Base-by-base conservation (phyloP, 2,329 filamentous ascomycete genomes). In the Venturia effusa region DNA sequence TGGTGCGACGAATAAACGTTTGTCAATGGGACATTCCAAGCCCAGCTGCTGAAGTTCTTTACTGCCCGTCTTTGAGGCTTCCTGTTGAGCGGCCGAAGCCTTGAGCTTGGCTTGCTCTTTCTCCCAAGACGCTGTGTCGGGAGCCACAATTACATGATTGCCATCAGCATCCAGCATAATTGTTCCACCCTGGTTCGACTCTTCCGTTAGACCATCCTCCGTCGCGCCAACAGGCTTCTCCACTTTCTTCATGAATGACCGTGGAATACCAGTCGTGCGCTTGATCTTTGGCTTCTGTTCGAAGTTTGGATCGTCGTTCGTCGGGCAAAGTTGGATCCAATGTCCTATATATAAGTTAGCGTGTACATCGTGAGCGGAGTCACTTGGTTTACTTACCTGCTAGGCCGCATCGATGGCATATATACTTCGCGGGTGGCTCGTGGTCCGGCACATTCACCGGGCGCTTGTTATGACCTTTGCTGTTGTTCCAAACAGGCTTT, bases 161-260 rank as follows among this genome's bases (percentile, higher is more conserved):
- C 94, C 94, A 74, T 96, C 92, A 67, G 92, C 90, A 76, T 97
- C 97, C 69, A 97, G 89, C 93, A 97, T 97, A 73, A 97, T 88
- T 70, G 92, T 91, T 66, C 90, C 88, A 60, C 88, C 88, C 68
- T 91, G 85, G 76, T 95, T 92, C 65, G 84, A 77, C 72, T 92
- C 88, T 73, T 96, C 92, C 69, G 87, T 86, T 57, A 88, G 86
- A 62, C 87, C 88, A 74, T 88, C 86, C 71, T 90, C 85, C 62
- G 83, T 61, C 24, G 57, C 83, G 66, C 92, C 79, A 41, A 89
- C 85, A 61, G 88, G 84, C 78, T 96, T 97, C 72, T 97, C 93
- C 64, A 99, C 89, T 65, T 92, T 96, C 76, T 95, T 95, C 69
- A 97, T 81, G 74, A 99, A 95, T 1, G 93, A 97, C 68, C 91